Conservation (phyloP, 2,329 filamentous ascomycete genomes). For the Neoascochyta sp. region DNA sequence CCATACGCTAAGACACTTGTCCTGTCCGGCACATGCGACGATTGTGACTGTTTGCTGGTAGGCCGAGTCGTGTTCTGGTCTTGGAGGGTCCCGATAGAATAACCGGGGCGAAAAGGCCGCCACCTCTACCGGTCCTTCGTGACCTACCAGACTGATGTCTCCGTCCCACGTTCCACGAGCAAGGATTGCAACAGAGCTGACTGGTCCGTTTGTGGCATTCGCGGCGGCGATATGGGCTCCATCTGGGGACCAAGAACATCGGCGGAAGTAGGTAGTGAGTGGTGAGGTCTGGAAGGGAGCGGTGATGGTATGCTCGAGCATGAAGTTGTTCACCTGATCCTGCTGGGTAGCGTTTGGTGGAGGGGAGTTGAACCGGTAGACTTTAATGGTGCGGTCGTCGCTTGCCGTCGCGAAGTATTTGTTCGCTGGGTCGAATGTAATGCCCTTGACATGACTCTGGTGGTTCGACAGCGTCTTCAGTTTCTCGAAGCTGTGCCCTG, state of each 20-base stretch:
- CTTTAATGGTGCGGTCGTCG: constrained; percentile 93
- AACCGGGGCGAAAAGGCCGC: constrained; percentile 93
- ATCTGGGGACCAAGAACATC: constrained; percentile 97
- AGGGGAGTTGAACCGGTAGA: constrained; percentile 87
- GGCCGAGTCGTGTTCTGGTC: constrained; percentile 47
- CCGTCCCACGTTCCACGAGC: constrained; percentile 90
- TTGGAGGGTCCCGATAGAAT: constrained; percentile 68
- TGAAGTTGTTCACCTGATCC: constrained; percentile 95
- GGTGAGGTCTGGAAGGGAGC: constrained; percentile 86
- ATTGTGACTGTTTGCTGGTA: constrained; percentile 69
- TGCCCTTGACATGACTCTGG: constrained; percentile 96
- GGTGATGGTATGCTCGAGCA: constrained; percentile 86
- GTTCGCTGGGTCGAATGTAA: constrained; percentile 97
- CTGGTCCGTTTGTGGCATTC: constrained; percentile 94
- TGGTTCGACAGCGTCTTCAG: constrained; percentile 90
- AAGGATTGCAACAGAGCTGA: constrained; percentile 95
- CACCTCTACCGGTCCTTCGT: constrained; percentile 94
- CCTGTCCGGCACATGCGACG: constrained; percentile 92
- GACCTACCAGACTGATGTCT: constrained; percentile 94
- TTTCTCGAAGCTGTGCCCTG: constrained; percentile 95
- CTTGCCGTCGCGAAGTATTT: constrained; percentile 99
- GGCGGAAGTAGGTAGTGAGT: constrained; percentile 91
- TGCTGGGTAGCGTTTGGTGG: constrained; percentile 87
- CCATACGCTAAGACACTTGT: constrained; percentile 95
- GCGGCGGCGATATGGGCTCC: constrained; percentile 95